Evolutionary conservation across 495 filamentous ascomycete genomes (phyloP).

Genomic region (Collariella sp.): DNA sequence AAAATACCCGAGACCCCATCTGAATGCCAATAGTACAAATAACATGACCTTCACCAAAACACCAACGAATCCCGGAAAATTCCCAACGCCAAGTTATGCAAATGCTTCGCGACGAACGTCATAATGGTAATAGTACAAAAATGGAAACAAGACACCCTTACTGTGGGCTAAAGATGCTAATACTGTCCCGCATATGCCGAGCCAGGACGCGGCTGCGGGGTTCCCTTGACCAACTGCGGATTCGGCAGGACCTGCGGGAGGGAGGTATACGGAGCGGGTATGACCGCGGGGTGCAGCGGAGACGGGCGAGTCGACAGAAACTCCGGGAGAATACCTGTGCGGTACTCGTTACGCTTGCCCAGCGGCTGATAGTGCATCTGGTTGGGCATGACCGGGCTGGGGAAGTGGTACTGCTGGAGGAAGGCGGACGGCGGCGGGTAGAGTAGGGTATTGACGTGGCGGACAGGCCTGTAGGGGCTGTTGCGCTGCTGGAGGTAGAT

Average conservation of each 20-base stretch:
- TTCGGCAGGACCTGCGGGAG: slow-evolving; percentile 16
- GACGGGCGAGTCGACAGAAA: slow-evolving; percentile 16
- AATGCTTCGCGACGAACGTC: slow-evolving; percentile 6
- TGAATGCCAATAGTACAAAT: not conserved
- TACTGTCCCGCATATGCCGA: slow-evolving; percentile 3
- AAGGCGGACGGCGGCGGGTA: slow-evolving; percentile 79
- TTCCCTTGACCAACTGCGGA: not conserved
- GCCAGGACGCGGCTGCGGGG: slow-evolving; percentile 1
- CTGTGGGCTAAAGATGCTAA: not conserved
- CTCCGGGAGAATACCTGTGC: slow-evolving; percentile 78
- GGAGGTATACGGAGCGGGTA: not conserved
- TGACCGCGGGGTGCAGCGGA: not conserved
- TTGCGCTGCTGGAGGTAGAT: slow-evolving; percentile 53
- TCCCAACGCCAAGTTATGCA: slow-evolving; percentile 20
- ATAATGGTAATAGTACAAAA: slow-evolving; percentile 7
- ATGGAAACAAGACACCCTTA: not conserved
- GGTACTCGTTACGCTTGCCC: slow-evolving; percentile 66
- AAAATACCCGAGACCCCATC: not conserved
- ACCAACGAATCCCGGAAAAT: not conserved
- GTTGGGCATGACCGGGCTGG: slow-evolving; percentile 39
- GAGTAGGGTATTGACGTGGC: slow-evolving; percentile 77
- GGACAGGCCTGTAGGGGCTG: slow-evolving; percentile 88
- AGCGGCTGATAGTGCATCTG: slow-evolving; percentile 97
- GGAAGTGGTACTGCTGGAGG: slow-evolving; percentile 62
- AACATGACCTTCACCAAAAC: not conserved